A percentile compares a stretch with the other conserved stretches of the same genome.
These are phyloP conservation scores for Rhodosporidiobolus sp. DNA, from an alignment of 768 basidiomycete species.

Conservation along the genomic window DNA sequence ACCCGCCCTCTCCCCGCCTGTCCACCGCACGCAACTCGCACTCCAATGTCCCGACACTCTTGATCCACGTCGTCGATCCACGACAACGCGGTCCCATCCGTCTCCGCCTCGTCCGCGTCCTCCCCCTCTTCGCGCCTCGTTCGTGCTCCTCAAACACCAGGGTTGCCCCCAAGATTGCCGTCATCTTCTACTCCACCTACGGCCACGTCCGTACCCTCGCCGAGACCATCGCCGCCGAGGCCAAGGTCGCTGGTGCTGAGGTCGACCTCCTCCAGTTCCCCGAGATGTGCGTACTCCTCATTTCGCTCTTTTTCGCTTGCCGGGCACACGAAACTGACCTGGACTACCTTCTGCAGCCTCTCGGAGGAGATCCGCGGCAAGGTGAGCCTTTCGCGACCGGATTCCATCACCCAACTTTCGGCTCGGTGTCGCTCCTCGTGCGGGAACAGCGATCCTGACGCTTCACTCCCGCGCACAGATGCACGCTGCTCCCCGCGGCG, in stretches of 20 bases:
- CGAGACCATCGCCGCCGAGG: slow-evolving; percentile 44
- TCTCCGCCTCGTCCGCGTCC: background rate
- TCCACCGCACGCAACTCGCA: no score
- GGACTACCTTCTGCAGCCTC: slow-evolving; percentile 48
- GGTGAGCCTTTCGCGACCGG: background rate
- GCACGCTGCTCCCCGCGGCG: slow-evolving; percentile 35
- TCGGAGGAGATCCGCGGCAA: slow-evolving; percentile 58
- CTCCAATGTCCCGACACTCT: no score
- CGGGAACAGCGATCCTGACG: no score
- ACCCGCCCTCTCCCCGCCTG: no score
- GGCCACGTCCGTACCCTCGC: slow-evolving; percentile 40
- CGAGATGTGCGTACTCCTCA: background rate
- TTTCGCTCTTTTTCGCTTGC: background rate
- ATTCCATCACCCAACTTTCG: no score
- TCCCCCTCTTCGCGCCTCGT: slow-evolving; percentile 45
- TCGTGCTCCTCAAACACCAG: slow-evolving; percentile 42
- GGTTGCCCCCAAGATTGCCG: slow-evolving; percentile 13
- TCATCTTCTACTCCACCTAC: slow-evolving; percentile 19
- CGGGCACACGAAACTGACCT: background rate
- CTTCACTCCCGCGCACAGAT: slow-evolving; percentile 2
- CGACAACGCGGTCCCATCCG: no score
- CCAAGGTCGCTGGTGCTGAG: slow-evolving; percentile 47
- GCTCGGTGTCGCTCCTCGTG: no score
- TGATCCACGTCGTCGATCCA: no score
- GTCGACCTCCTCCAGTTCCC: slow-evolving; percentile 47